phyloP scores from a whole-genome alignment of 2,329 filamentous ascomycete species.

The Bisporella sp. region DNA sequence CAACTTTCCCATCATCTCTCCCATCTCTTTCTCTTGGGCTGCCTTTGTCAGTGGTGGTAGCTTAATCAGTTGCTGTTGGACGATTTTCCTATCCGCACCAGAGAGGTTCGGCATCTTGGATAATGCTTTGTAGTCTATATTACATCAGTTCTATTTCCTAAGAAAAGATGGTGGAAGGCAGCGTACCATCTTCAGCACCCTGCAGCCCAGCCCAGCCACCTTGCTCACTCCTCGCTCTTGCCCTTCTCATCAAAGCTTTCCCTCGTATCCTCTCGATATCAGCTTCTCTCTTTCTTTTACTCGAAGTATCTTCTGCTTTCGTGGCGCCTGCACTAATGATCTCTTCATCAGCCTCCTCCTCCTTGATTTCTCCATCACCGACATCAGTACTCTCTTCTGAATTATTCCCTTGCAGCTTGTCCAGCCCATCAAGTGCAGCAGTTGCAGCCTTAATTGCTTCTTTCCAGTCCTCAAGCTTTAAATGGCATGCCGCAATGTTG shows the following conservation, averaged over 20 bases:
- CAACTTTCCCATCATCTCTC: conserved; percentile 96
- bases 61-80: conserved; percentile 56
- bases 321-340: conserved; percentile 53
- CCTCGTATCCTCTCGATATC: conserved; percentile 72
- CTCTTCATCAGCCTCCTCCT: conserved; percentile 47
- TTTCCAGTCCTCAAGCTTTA: conserved; percentile 83
- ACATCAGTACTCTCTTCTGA: conserved; percentile 12
- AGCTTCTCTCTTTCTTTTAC: conserved; percentile 35
- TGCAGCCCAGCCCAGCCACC: conserved; percentile 76
- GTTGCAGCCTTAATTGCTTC: conserved; percentile 70
- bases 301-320: conserved; percentile 33
- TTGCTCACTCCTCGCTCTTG: conserved; percentile 48
- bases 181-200: conserved; percentile 53
- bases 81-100: conserved; percentile 57
- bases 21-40: conserved; percentile 81
- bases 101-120: conserved; percentile 53
- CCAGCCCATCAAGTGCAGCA: conserved; percentile 65
- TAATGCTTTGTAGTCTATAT: conserved; percentile 64
- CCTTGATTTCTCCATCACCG: conserved; percentile 28
- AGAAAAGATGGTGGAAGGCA: not conserved
- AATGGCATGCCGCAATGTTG: conserved; percentile 83
- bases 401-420: conserved; percentile 41
- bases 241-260: conserved; percentile 63
- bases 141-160: not conserved
- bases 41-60: conserved; percentile 65